phyloP scores from a whole-genome alignment of 345 rosid genomes.

The Carallia pectinifolia region DNA sequence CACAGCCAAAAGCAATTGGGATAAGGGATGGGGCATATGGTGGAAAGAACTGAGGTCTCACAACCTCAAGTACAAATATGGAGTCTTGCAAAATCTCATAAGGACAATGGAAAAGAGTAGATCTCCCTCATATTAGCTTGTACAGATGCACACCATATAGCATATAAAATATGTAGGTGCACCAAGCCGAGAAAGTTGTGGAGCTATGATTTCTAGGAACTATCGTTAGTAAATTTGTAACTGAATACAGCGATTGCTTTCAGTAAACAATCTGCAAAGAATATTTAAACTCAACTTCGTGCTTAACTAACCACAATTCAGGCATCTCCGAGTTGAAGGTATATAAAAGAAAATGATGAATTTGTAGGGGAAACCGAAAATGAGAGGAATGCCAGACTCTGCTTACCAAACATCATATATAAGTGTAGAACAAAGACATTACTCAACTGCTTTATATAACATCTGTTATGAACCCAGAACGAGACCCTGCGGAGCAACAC shows the following conservation, averaged over 20 bases:
- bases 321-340: slow-evolving; percentile 27
- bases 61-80: too few species aligned
- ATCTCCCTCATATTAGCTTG: neutral
- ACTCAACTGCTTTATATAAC: slow-evolving; percentile 7
- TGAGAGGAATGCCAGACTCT: slow-evolving; percentile 10
- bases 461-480: slow-evolving; percentile 52
- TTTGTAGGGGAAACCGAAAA: slow-evolving; percentile 14
- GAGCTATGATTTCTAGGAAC: neutral
- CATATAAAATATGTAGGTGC: too few species aligned
- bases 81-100: too few species aligned
- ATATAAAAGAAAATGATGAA: slow-evolving; percentile 37
- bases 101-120: too few species aligned
- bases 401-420: slow-evolving; percentile 27
- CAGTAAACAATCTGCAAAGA: slow-evolving; percentile 20
- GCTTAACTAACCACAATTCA: slow-evolving; percentile 24
- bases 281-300: slow-evolving; percentile 33
- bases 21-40: too few species aligned
- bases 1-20: too few species aligned
- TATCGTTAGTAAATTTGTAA: neutral
- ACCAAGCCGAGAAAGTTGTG: neutral
- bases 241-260: neutral
- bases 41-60: too few species aligned
- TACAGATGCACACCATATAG: too few species aligned
- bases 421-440: slow-evolving; percentile 21
- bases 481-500: slow-evolving; percentile 52